Evolutionary conservation across 1,139 yeast species (phyloP).

Genomic region (Protomyces arabidopsidicola): DNA sequence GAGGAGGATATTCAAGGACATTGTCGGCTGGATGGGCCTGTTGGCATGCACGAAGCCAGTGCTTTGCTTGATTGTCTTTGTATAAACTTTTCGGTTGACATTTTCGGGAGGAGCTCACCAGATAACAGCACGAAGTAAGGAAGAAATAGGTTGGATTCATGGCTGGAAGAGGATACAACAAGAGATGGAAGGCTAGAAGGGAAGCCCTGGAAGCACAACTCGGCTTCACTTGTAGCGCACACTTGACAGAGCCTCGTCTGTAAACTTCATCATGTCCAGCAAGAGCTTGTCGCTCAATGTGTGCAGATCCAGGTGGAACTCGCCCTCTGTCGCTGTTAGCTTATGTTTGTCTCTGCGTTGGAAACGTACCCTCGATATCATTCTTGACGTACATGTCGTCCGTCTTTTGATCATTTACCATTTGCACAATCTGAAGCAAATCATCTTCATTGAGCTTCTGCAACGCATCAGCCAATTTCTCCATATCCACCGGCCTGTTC

Average conservation of each 20-base stretch:
- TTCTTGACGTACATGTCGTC: constrained; percentile 94
- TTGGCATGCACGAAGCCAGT: background rate
- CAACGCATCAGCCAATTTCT: constrained; percentile 82
- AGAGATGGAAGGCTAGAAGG: background rate
- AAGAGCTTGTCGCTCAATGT: constrained; percentile 88
- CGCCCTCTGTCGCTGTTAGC: constrained; percentile 57
- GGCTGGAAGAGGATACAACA: constrained; percentile 1
- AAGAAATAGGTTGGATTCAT: too few species aligned
- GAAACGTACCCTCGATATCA: constrained; percentile 58
- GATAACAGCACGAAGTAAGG: background rate
- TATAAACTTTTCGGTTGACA: background rate
- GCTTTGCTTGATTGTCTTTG: background rate
- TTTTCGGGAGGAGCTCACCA: constrained; percentile 1
- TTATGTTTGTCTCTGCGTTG: background rate
- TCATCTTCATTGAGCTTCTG: constrained; percentile 89
- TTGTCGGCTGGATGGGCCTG: background rate
- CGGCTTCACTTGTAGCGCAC: background rate
- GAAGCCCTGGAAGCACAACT: background rate
- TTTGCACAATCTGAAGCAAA: constrained; percentile 87
- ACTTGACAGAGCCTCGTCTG: constrained; percentile 2
- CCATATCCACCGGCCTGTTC: constrained; percentile 59
- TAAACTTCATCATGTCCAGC: constrained; percentile 88
- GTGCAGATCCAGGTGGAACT: constrained; percentile 91
- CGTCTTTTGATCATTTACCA: constrained; percentile 95
- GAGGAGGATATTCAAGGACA: constrained; percentile 50